Conservation (phyloP, 2,329 filamentous ascomycete species). For the Pseudogymnoascus sp. region DNA sequence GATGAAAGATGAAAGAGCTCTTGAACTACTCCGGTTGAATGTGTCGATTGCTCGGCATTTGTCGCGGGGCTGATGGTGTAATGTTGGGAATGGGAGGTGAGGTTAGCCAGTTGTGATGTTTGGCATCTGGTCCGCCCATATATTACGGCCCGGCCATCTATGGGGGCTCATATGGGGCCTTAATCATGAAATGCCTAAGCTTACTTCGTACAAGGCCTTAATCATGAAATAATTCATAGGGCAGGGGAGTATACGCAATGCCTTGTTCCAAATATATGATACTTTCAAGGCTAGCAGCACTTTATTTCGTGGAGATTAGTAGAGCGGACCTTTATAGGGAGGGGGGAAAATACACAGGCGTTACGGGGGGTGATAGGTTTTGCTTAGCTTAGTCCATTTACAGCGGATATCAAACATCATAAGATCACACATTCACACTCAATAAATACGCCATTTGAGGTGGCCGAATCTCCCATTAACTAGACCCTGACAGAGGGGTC, state of each 20-base stretch:
- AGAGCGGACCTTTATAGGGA: neutral
- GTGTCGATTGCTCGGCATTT: neutral
- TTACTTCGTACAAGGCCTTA: neutral
- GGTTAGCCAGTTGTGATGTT: neutral
- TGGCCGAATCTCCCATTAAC: conserved; percentile 31
- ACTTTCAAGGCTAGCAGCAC: neutral
- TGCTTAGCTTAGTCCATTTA: neutral
- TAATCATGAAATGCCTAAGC: neutral
- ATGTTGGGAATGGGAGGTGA: neutral
- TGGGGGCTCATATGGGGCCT: neutral
- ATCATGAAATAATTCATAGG: neutral
- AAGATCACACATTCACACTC: conserved; percentile 1
- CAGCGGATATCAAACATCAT: neutral
- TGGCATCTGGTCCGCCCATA: neutral
- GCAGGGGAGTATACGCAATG: neutral
- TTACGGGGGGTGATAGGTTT: neutral
- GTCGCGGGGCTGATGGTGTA: neutral
- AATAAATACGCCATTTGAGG: conserved; percentile 20
- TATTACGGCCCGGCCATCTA: neutral
- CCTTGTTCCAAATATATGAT: neutral
- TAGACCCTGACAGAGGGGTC: conserved; percentile 24
- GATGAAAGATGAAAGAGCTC: no score
- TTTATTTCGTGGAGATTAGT: neutral
- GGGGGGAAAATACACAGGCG: neutral
- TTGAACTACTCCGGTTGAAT: neutral